phyloP scores from a whole-genome alignment of 306 rosid species.

The Citrullus mucosospermus region DNA sequence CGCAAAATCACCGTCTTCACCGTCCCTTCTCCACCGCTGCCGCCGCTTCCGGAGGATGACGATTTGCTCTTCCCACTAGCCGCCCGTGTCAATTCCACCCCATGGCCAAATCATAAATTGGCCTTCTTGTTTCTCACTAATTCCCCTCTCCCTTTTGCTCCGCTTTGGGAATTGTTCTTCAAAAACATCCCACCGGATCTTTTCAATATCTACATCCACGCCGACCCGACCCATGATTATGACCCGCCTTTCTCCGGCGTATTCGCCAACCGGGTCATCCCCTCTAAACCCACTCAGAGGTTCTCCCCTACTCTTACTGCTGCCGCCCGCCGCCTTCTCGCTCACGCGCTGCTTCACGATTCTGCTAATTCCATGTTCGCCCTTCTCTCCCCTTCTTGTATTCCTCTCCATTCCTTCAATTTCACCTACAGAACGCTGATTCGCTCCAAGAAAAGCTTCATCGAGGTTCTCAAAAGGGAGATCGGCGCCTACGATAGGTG shows the following conservation, averaged over 20 bases:
- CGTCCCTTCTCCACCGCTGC: not conserved
- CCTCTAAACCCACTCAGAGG: conserved; percentile 31
- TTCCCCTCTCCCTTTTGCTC: conserved; percentile 48
- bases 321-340: conserved; percentile 45
- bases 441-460: conserved; percentile 33
- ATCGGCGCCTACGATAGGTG: conserved; percentile 22
- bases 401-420: conserved; percentile 53
- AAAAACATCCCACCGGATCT: conserved; percentile 15
- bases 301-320: conserved; percentile 31
- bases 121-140: conserved; percentile 64
- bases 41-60: conserved; percentile 16
- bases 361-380: conserved; percentile 39
- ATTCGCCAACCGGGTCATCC: conserved; percentile 34
- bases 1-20: not conserved
- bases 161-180: conserved; percentile 52
- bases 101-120: conserved; percentile 25
- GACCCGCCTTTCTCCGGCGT: conserved; percentile 44
- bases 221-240: conserved; percentile 36
- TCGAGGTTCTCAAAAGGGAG: conserved; percentile 49
- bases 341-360: conserved; percentile 52
- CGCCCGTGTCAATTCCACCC: conserved; percentile 21
- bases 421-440: conserved; percentile 39
- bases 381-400: conserved; percentile 43
- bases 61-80: conserved; percentile 21
- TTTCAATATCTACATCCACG: conserved; percentile 53